These are phyloP conservation scores for Candida vaughaniae DNA, from an alignment of 805 yeast species.

Conservation along the genomic window DNA sequence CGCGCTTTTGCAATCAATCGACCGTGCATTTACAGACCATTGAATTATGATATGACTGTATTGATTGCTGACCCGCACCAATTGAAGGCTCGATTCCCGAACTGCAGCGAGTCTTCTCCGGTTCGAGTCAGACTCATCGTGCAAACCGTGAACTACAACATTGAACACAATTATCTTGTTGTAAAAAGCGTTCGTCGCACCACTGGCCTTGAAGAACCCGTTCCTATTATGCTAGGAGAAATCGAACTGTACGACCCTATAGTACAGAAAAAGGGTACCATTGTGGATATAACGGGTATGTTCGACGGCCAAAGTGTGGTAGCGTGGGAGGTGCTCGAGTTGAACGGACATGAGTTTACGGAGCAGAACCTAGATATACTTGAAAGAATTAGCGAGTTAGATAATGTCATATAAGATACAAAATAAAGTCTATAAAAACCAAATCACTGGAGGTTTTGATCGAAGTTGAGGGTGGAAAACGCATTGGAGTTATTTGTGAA, in stretches of 20 bases:
- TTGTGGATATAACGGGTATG: constrained; percentile 29
- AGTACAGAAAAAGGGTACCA: constrained; percentile 18
- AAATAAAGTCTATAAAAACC: not conserved
- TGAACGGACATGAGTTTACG: constrained; percentile 6
- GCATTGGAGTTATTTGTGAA: constrained; percentile 29
- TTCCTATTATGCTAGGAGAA: not conserved
- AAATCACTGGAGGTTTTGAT: not conserved
- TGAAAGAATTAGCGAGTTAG: not conserved
- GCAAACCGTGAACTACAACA: constrained; percentile 21
- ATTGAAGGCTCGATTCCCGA: constrained; percentile 19
- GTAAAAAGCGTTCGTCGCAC: constrained; percentile 1
- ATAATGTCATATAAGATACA: not conserved
- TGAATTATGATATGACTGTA: constrained; percentile 26
- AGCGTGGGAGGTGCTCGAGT: not conserved
- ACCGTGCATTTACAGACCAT: too few species aligned
- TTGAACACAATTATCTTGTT: constrained; percentile 8
- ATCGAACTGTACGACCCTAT: not conserved
- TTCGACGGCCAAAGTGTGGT: constrained; percentile 26
- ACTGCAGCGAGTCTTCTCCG: constrained; percentile 21
- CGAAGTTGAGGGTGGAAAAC: constrained; percentile 3
- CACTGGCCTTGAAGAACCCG: not conserved
- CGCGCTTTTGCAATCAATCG: too few species aligned
- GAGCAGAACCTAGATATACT: not conserved
- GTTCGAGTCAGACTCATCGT: constrained; percentile 26
- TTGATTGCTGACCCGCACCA: constrained; percentile 27